phyloP scores from a whole-genome alignment of 106 monocot genomes.

The Dendrobium officinale region DNA sequence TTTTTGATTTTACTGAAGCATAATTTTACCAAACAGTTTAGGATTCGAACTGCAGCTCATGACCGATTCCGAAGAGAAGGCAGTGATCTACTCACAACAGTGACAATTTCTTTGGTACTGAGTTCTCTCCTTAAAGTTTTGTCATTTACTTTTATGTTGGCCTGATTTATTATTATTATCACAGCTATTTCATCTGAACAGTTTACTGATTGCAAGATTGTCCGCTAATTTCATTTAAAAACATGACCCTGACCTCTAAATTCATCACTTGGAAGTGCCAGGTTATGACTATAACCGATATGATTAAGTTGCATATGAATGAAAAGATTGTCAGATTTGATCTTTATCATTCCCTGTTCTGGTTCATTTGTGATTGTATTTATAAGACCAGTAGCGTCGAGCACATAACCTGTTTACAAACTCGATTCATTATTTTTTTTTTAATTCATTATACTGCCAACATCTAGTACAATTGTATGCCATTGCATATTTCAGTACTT shows the following conservation, averaged over 20 bases:
- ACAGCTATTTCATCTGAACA: neutral
- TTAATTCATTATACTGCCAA: no score
- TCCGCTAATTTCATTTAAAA: neutral
- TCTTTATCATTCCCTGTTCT: no score
- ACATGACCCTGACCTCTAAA: neutral
- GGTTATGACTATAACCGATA: neutral
- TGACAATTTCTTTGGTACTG: conserved; percentile 81
- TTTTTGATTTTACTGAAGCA: conserved; percentile 2
- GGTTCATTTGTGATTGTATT: no score
- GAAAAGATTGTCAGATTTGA: no score
- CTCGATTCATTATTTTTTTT: no score
- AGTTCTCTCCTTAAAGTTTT: neutral
- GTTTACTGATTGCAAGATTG: neutral
- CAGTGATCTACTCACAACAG: conserved; percentile 80
- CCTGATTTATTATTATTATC: neutral
- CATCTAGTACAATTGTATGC: no score
- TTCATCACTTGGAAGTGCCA: neutral
- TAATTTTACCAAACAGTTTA: conserved; percentile 50
- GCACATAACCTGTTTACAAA: no score
- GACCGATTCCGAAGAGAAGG: conserved; percentile 81
- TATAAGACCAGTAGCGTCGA: no score
- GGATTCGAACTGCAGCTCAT: conserved; percentile 80
- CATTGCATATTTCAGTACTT: no score
- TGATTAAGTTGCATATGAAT: no score
- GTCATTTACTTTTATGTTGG: neutral